phyloP scores from a whole-genome alignment of 441 rosid genomes.

The Populus hybrid region DNA sequence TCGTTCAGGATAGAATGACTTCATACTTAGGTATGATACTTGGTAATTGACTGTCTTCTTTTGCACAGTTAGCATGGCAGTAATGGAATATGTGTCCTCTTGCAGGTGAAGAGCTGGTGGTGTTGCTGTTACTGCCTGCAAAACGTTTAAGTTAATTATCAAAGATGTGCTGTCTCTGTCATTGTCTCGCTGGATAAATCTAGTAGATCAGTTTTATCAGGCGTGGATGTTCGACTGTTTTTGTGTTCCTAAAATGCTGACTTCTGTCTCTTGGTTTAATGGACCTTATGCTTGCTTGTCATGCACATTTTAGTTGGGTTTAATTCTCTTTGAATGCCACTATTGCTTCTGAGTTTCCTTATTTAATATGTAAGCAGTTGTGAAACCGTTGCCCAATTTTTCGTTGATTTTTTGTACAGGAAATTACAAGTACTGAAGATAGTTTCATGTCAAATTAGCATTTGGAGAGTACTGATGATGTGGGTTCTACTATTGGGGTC shows the following conservation, averaged over 20 bases:
- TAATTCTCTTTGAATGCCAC: constrained; percentile 40
- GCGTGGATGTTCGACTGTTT: constrained; percentile 34
- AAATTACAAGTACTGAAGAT: constrained; percentile 24
- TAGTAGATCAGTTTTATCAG: constrained; percentile 31
- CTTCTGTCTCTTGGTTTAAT: constrained; percentile 39
- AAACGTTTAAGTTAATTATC: constrained; percentile 27
- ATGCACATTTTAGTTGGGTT: constrained; percentile 38
- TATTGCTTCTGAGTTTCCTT: constrained; percentile 33
- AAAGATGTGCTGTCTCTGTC: constrained; percentile 26
- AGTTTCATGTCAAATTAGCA: constrained; percentile 29
- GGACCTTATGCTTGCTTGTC: constrained; percentile 48
- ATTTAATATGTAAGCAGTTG: constrained; percentile 28
- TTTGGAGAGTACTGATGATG: constrained; percentile 32
- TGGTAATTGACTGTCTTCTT: constrained; percentile 8
- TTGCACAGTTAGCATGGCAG: constrained; percentile 3
- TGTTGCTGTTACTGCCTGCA: constrained; percentile 24
- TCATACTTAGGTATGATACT: constrained; percentile 26
- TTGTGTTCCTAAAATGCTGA: constrained; percentile 42
- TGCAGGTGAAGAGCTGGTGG: constrained; percentile 35
- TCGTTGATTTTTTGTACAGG: constrained; percentile 24
- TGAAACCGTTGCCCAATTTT: constrained; percentile 27
- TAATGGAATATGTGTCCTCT: constrained; percentile 9
- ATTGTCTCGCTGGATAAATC: constrained; percentile 35
- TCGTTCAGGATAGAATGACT: constrained; percentile 38
- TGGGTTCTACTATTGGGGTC: constrained; percentile 25